Evolutionary conservation across 73 alveolate species (phyloP), one percentile per base, ranked within the genome.

Genomic region (Paraurostyla sp.): DNA sequence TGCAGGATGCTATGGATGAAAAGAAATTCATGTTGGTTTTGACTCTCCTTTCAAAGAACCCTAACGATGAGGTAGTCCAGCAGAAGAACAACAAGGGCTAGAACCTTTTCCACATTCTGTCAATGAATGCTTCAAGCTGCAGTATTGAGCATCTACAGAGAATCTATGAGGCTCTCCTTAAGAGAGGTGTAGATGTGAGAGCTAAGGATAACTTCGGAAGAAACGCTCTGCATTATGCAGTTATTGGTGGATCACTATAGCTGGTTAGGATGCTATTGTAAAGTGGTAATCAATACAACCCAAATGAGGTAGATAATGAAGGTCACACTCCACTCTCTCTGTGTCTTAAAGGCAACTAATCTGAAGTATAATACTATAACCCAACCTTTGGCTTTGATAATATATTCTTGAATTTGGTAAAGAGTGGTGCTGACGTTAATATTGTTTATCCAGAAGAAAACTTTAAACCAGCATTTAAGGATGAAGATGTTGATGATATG

Each of bases 1-100:
- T 94, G 91, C 87, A 94, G 60, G 98, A 94, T 85, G 94, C 98
- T 6, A 88, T 94, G 90, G 89, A 59, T 52, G 93, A 89, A 40
- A 88, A 65, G 50, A 62, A 89, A 69, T 91, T 92, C 83, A 76
- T 89, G 87, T 69, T 92, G 29, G 95, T 91, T 0, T 49, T 89
- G n/a, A 92, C 97, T 2, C 90, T 89, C 22, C 88, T 94, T 43
- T 56, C 86, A 23, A 94, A 92, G 85, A 81, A 43, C 50, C 83
- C 92, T 15, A 95, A 94, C 18, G 93, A 94, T 27, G 29, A 35
- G 46, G 81, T 87, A 15, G 45, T 94, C 25, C 40, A 62, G 41
- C n/a, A 84, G 52, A 30, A 57, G 56, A 93, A 93, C 71, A 29
- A 43, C 22, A 65, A 94, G 29, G 86, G 80, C 22, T 59, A 94